Evolutionary conservation across 192 early-diverging fungal species (phyloP).

Genomic region (Allomyces arbusculus): DNA sequence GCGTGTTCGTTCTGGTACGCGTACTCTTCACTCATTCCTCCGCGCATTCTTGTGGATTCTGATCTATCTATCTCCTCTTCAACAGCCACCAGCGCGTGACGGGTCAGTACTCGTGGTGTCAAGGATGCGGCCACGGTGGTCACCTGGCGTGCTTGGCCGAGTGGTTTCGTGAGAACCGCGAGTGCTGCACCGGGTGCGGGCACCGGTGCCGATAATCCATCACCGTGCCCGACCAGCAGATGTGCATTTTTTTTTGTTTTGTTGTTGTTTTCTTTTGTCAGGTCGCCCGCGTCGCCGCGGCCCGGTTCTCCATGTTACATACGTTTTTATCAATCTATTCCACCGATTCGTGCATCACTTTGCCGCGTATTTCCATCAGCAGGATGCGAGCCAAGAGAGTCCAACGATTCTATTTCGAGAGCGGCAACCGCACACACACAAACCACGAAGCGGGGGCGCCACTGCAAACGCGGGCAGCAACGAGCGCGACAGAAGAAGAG

Average conservation of each 20-base stretch:
- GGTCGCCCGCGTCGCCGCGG: no score
- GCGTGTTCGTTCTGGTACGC: slow-evolving; percentile 47
- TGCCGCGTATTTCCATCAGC: no score
- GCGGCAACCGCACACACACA: no score
- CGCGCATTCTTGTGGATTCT: background rate
- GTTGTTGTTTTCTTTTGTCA: no score
- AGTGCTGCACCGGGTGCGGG: slow-evolving; percentile 58
- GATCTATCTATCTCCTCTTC: background rate
- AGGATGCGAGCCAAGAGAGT: no score
- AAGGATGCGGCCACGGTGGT: slow-evolving; percentile 60
- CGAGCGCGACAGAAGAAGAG: no score
- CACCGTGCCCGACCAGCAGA: background rate
- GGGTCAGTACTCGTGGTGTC: slow-evolving; percentile 58
- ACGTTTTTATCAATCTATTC: no score
- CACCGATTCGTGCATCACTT: no score
- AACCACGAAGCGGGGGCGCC: no score
- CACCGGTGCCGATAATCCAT: slow-evolving; percentile 25
- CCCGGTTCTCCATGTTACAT: no score
- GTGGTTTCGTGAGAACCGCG: slow-evolving; percentile 37
- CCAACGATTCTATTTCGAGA: no score
- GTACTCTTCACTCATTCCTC: background rate
- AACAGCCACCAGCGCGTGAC: slow-evolving; percentile 45
- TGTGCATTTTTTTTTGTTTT: background rate
- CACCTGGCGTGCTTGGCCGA: slow-evolving; percentile 46
- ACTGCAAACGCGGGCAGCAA: no score